These are phyloP conservation scores for Herpetomonas samuelpessoai DNA, from an alignment of 208 protist species.

Conservation along the genomic window DNA sequence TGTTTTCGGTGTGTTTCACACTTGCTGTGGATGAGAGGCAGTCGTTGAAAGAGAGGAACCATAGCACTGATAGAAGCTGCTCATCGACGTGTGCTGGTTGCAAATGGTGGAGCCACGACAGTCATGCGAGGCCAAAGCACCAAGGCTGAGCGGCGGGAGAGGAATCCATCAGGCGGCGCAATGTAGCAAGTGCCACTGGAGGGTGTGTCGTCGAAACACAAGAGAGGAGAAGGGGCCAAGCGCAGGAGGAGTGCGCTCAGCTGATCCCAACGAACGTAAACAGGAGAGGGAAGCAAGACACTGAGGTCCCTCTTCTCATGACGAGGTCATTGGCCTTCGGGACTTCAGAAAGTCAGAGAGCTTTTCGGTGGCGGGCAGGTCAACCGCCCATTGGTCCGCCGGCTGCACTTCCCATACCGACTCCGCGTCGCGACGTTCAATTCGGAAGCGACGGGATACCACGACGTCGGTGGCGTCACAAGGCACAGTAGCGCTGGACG, in stretches of 20 bases:
- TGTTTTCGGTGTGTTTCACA: too few species aligned
- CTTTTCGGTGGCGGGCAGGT: constrained; percentile 1
- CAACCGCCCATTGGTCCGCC: constrained; percentile 4
- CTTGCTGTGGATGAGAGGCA: too few species aligned
- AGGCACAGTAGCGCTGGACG: neutral
- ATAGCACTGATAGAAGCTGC: too few species aligned
- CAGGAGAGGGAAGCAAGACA: neutral
- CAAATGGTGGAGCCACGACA: too few species aligned
- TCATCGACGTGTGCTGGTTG: too few species aligned
- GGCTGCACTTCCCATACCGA: neutral
- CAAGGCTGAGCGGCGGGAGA: constrained; percentile 9
- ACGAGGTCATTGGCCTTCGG: neutral
- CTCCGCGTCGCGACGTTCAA: neutral
- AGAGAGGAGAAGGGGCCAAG: too few species aligned
- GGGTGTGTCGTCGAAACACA: too few species aligned
- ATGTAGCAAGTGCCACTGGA: too few species aligned
- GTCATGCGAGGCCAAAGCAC: too few species aligned
- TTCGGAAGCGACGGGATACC: constrained; percentile 7
- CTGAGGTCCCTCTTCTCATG: neutral
- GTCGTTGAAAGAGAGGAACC: too few species aligned
- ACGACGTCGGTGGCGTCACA: constrained; percentile 4
- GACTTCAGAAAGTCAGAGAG: neutral
- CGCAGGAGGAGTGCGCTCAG: too few species aligned
- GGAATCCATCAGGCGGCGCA: neutral
- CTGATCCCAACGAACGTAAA: neutral